Percentiles rank a stretch among this genome's conserved stretches.
phyloP scores from a whole-genome alignment of 176 grass and related monocot species.

The Oryza coarctata region DNA sequence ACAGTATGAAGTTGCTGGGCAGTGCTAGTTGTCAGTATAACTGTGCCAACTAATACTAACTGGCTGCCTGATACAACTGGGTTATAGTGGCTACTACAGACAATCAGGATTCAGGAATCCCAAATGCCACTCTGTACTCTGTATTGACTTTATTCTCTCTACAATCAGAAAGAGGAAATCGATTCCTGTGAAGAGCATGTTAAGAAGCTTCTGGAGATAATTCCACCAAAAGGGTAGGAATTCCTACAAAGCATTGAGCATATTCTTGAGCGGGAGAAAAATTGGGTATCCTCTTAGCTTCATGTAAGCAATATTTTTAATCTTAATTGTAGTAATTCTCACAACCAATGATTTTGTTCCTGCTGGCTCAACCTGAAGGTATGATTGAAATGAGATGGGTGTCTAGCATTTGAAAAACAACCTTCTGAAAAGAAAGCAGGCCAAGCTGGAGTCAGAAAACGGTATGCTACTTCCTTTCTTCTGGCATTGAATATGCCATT shows the following conservation, averaged over 20 bases:
- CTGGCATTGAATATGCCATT: not conserved
- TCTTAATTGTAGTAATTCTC: not conserved
- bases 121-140: not conserved
- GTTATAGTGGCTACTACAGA: not conserved
- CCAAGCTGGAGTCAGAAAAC: constrained; percentile 78
- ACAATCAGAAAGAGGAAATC: constrained; percentile 92
- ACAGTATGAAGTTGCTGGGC: not conserved
- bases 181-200: constrained; percentile 87
- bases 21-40: constrained; percentile 18
- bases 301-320: constrained; percentile 3
- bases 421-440: constrained; percentile 65
- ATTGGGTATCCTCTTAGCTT: constrained; percentile 70
- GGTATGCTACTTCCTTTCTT: constrained; percentile 47
- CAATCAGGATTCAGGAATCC: not conserved
- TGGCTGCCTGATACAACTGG: constrained; percentile 3
- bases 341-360: constrained; percentile 3
- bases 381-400: constrained; percentile 99
- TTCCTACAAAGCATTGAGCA: constrained; percentile 95
- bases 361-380: constrained; percentile 43
- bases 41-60: constrained; percentile 12
- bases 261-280: constrained; percentile 96
- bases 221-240: constrained; percentile 94
- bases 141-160: not conserved
- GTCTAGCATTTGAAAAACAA: constrained; percentile 80
- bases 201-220: constrained; percentile 89